Percentiles rank a stretch among this genome's conserved stretches.
Conservation (phyloP, 164 flowering plant genomes). For the Tinospora cordifolia region DNA sequence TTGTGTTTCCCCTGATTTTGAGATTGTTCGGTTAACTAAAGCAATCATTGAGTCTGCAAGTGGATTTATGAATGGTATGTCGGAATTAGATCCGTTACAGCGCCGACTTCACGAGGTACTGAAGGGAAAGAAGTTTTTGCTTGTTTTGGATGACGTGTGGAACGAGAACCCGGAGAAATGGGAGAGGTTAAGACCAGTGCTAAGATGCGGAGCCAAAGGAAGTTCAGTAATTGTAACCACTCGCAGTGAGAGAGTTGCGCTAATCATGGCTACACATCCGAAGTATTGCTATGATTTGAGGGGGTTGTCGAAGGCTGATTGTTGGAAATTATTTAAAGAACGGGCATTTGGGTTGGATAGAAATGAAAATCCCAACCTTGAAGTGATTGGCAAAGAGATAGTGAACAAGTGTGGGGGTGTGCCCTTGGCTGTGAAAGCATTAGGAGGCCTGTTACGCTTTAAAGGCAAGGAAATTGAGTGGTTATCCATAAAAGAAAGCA, state of each 20-base stretch:
- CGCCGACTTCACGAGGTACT: background rate
- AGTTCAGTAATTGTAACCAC: conserved; percentile 4
- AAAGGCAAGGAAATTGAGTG: conserved; percentile 11
- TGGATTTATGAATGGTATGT: background rate
- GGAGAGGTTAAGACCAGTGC: background rate
- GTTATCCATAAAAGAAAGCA: conserved; percentile 8
- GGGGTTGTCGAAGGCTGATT: conserved; percentile 1
- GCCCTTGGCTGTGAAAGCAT: conserved; percentile 14
- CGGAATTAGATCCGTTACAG: background rate
- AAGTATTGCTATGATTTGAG: background rate
- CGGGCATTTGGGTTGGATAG: background rate
- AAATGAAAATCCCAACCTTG: background rate
- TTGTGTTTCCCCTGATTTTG: background rate
- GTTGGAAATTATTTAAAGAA: conserved; percentile 1
- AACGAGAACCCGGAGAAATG: background rate
- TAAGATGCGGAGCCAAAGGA: conserved; percentile 1
- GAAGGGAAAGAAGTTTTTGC: background rate
- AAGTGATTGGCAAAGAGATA: background rate
- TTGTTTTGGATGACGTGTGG: conserved; percentile 5
- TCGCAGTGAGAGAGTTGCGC: background rate
- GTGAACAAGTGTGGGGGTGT: conserved; percentile 16
- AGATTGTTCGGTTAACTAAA: background rate
- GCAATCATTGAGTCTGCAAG: background rate
- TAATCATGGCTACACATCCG: background rate
- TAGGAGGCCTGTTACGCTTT: conserved; percentile 10